Percentiles rank a stretch among this genome's conserved stretches.
Conservation (phyloP, 495 filamentous ascomycete genomes). For the Chaetomium cochliodes region DNA sequence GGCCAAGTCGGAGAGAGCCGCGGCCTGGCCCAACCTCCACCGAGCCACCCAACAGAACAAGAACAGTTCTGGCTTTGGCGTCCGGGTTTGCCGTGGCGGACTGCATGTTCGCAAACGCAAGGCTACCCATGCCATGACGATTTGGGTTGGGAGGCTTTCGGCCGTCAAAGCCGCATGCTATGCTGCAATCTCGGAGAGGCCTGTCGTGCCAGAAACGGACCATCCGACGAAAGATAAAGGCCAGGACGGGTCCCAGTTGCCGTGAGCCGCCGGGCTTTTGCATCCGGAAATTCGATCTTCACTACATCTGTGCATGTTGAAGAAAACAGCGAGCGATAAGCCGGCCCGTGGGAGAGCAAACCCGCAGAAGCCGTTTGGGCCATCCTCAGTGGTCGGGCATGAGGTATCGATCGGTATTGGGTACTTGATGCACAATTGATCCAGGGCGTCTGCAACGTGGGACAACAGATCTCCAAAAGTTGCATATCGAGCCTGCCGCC, state of each 20-base stretch:
- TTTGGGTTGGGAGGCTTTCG: not conserved
- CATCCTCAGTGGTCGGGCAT: not conserved
- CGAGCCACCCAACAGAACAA: too few relatives aligned
- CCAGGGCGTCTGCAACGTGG: slow-evolving; percentile 12
- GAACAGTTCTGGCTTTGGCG: too few relatives aligned
- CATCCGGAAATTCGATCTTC: slow-evolving; percentile 3
- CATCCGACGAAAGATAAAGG: slow-evolving; percentile 7
- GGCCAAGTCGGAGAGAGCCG: not conserved
- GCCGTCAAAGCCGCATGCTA: slow-evolving; percentile 6
- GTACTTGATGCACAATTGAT: slow-evolving; percentile 10
- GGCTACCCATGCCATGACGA: slow-evolving; percentile 8
- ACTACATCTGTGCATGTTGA: too few relatives aligned
- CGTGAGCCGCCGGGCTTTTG: not conserved
- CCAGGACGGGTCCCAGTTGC: not conserved
- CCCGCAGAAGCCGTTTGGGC: not conserved
- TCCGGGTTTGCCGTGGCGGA: not conserved
- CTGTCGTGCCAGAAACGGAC: slow-evolving; percentile 4
- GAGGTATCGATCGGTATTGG: not conserved
- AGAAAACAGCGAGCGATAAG: too few relatives aligned
- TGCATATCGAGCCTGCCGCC: not conserved
- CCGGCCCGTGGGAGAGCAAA: too few relatives aligned
- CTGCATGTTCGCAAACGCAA: slow-evolving; percentile 13
- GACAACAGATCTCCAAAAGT: slow-evolving; percentile 2
- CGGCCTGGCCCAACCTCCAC: not conserved
- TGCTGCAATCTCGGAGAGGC: slow-evolving; percentile 1